Base-by-base conservation (phyloP, 108 stramenopile species). In the Parietichytrium sp. region DNA sequence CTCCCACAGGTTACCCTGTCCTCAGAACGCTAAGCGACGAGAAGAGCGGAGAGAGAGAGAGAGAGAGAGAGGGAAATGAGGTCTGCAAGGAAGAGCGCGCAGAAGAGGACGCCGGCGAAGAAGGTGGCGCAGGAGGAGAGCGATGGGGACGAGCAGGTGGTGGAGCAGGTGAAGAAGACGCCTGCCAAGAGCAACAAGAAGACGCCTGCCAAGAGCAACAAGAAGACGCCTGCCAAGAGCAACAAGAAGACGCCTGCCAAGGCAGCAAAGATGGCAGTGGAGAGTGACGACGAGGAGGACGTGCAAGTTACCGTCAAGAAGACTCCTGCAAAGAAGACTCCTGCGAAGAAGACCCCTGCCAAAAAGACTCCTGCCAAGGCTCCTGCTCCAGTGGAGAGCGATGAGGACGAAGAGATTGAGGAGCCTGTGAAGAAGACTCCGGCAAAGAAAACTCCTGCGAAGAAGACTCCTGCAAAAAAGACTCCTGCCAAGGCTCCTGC, bases 101-200 rank as follows among this genome's bases (percentile, higher is more conserved):
- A n/a, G n/a, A n/a, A n/a, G n/a, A n/a, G n/a, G n/a, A n/a, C n/a
- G n/a, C n/a, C n/a, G n/a, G n/a, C n/a, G n/a, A n/a, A n/a, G n/a
- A n/a, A n/a, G n/a, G n/a, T n/a, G n/a, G n/a, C n/a, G n/a, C n/a
- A n/a, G n/a, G n/a, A n/a, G n/a, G n/a, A n/a, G n/a, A n/a, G n/a
- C n/a, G n/a, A n/a, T n/a, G n/a, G n/a, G n/a, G n/a, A n/a, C n/a
- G n/a, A n/a, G n/a, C n/a, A 7, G 15, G 45, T 72, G 61, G 61
- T 42, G 36, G 61, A 42, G 38, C 61, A 72, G 61, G 45, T 45
- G 42, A 33, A 42, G 38, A 72, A 72, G 61, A 72, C 38, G 16
- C 61, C 42, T 25, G 61, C 52, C 52, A 53, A 53, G 52, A 53
- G 29, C 27, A n/a, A n/a, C 25, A 26, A 6, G 54, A 8, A n/a